A percentile compares a stretch with the other conserved stretches of the same genome.
phyloP scores from a whole-genome alignment of 2,329 filamentous ascomycete species.

The Nigrospora osmanthi region DNA sequence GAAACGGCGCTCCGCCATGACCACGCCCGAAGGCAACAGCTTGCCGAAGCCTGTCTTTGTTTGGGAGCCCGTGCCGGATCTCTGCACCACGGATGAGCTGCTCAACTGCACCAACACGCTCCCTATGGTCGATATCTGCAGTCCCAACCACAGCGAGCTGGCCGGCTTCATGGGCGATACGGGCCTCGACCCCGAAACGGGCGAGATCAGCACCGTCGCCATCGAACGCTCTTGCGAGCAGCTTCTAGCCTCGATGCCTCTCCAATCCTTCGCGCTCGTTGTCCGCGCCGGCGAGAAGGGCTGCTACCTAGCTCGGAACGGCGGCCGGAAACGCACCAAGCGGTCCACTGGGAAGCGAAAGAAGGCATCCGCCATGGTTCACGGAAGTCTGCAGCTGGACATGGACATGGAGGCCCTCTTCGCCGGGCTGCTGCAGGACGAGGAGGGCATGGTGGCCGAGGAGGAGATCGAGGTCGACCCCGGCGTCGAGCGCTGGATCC shows the following conservation, averaged over 20 bases:
- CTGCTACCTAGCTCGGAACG: constrained; percentile 56
- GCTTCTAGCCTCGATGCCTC: constrained; percentile 55
- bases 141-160: constrained; percentile 86
- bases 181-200: constrained; percentile 46
- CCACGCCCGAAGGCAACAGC: constrained; percentile 11
- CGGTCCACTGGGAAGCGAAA: constrained; percentile 22
- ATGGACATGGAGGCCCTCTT: constrained; percentile 58
- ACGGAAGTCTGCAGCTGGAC: constrained; percentile 48
- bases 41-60: constrained; percentile 63
- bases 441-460: constrained; percentile 42
- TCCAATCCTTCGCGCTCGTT: constrained; percentile 58
- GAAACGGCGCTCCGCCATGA: constrained; percentile 39
- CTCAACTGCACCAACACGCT: constrained; percentile 57
- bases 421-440: constrained; percentile 47
- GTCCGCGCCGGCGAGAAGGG: constrained; percentile 66
- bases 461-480: constrained; percentile 56
- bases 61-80: constrained; percentile 92
- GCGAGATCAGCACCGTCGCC: constrained; percentile 40
- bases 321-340: constrained; percentile 37
- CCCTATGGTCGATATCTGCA: constrained; percentile 54
- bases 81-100: constrained; percentile 65
- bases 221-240: constrained; percentile 56
- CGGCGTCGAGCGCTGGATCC: constrained; percentile 66
- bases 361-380: constrained; percentile 31
- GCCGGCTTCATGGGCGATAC: constrained; percentile 69